These are phyloP conservation scores for Prunus mume DNA, from an alignment of 306 rosid species.

Conservation along the genomic window DNA sequence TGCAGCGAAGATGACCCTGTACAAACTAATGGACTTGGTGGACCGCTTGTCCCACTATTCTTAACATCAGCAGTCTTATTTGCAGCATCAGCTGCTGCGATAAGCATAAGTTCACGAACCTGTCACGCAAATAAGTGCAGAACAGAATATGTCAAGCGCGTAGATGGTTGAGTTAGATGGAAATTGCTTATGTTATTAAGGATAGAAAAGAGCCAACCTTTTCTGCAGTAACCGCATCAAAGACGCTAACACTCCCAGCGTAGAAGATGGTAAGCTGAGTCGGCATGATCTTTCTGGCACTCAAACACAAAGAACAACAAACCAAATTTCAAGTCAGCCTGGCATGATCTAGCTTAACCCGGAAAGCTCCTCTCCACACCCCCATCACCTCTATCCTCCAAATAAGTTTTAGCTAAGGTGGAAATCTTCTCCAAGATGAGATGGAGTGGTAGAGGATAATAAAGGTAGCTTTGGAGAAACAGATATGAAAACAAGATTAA, in stretches of 20 bases:
- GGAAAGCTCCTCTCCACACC: neutral
- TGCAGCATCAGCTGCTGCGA: constrained; percentile 44
- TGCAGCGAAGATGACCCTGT: constrained; percentile 40
- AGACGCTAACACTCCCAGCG: constrained; percentile 53
- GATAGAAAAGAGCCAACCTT: constrained; percentile 35
- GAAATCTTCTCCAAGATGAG: too few species aligned
- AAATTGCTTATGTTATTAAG: neutral
- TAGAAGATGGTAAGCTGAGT: constrained; percentile 53
- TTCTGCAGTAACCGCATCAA: constrained; percentile 59
- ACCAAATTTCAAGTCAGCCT: constrained; percentile 4
- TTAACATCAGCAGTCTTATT: constrained; percentile 44
- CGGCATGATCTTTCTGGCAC: constrained; percentile 24
- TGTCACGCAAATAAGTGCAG: constrained; percentile 9
- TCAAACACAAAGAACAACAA: constrained; percentile 24
- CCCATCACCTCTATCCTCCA: too few species aligned
- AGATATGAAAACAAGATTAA: neutral
- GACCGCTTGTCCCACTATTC: constrained; percentile 33
- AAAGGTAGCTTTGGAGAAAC: neutral
- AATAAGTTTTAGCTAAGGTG: too few species aligned
- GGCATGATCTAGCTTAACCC: neutral
- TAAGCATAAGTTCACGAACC: constrained; percentile 54
- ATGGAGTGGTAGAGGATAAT: too few species aligned
- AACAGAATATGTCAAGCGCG: neutral
- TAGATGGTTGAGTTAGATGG: neutral
- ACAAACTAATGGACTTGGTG: constrained; percentile 37